These are phyloP conservation scores for Blastobotrys capitulatus DNA, from an alignment of 1,139 yeast genomes.

Conservation along the genomic window DNA sequence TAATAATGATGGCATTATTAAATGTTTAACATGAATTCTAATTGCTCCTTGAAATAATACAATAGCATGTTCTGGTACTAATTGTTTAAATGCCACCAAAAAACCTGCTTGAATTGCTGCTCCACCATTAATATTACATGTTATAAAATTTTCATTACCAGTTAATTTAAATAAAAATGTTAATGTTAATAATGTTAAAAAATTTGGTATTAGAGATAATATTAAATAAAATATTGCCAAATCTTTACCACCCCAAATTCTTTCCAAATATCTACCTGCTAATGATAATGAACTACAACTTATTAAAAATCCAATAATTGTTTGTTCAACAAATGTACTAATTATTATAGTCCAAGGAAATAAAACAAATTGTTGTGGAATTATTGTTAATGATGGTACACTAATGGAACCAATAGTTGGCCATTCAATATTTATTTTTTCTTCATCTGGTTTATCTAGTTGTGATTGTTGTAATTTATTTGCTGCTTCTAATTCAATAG, in stretches of 20 bases:
- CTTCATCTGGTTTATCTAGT: background rate
- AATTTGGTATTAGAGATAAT: conserved; percentile 54
- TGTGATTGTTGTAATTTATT: conserved; percentile 3
- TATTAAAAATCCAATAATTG: conserved; percentile 45
- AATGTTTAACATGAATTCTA: conserved; percentile 59
- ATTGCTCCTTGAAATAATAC: conserved; percentile 57
- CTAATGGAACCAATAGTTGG: conserved; percentile 35
- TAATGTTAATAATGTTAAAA: conserved; percentile 11
- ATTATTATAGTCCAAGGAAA: conserved; percentile 77
- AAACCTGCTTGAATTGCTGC: conserved; percentile 68
- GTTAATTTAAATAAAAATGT: conserved; percentile 12
- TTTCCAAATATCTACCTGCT: conserved; percentile 50
- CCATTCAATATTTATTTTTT: background rate
- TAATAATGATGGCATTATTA: conserved; percentile 58
- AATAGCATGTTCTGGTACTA: conserved; percentile 82
- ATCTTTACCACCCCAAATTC: conserved; percentile 55
- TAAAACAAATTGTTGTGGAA: conserved; percentile 55
- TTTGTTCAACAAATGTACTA: conserved; percentile 65
- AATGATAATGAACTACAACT: conserved; percentile 48
- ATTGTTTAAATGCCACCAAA: conserved; percentile 79
- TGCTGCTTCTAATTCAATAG: background rate
- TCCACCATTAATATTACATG: conserved; percentile 58
- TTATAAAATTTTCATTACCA: conserved; percentile 12
- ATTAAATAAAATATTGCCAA: conserved; percentile 54
- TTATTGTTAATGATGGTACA: conserved; percentile 62